A percentile compares a stretch with the other conserved stretches of the same genome.
phyloP scores from a whole-genome alignment of 352 stramenopile genomes.

The Phytopythium helicoides region DNA sequence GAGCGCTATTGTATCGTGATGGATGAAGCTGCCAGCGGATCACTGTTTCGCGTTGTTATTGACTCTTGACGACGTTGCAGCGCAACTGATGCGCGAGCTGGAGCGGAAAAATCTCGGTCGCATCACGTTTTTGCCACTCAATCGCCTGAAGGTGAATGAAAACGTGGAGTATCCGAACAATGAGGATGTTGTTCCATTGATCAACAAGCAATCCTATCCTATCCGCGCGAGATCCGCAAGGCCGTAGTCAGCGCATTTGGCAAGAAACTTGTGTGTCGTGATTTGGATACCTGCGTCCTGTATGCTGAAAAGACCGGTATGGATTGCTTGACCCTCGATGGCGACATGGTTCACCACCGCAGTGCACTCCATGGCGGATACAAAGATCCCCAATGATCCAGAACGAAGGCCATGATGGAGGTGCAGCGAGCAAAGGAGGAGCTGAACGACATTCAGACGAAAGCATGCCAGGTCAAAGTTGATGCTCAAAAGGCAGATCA shows the following conservation, averaged over 20 bases:
- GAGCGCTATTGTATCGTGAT: slow-evolving; percentile 93
- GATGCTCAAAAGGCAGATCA: slow-evolving; percentile 91
- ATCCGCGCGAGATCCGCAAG: slow-evolving; percentile 78
- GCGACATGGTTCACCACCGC: slow-evolving; percentile 96
- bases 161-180: slow-evolving; percentile 63
- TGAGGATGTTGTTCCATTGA: slow-evolving; percentile 80
- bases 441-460: slow-evolving; percentile 63
- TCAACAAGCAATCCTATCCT: slow-evolving; percentile 88
- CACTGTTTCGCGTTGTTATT: slow-evolving; percentile 98
- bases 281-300: slow-evolving; percentile 88
- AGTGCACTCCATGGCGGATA: slow-evolving; percentile 97
- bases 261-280: slow-evolving; percentile 95
- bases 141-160: slow-evolving; percentile 90
- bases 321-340: slow-evolving; percentile 98
- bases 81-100: slow-evolving; percentile 93
- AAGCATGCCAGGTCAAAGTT: slow-evolving; percentile 82
- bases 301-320: slow-evolving; percentile 88
- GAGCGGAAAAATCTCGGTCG: slow-evolving; percentile 93
- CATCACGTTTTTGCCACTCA: slow-evolving; percentile 97
- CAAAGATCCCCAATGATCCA: slow-evolving; percentile 87
- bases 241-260: slow-evolving; percentile 97
- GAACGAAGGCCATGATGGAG: slow-evolving; percentile 78
- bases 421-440: slow-evolving; percentile 74
- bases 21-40: slow-evolving; percentile 94
- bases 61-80: slow-evolving; percentile 97